Evolutionary conservation across 306 rosid genomes (phyloP).

Genomic region (Corylus americana): DNA sequence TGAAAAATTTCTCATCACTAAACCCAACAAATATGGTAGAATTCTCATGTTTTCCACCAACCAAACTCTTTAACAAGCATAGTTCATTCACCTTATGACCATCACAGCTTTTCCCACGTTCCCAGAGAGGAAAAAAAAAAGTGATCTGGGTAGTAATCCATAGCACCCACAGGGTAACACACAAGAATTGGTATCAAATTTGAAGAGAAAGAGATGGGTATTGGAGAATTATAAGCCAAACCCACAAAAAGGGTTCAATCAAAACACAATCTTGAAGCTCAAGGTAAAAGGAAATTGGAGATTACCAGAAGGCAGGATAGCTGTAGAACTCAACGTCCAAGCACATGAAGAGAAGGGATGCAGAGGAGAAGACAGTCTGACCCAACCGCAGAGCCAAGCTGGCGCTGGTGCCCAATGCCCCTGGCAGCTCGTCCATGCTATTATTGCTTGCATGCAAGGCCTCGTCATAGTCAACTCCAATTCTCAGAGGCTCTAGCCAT

Average conservation of each 20-base stretch:
- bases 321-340: slow-evolving; percentile 72
- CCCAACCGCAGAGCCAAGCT: slow-evolving; percentile 94
- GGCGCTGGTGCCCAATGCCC: slow-evolving; percentile 90
- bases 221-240: neutral
- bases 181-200: slow-evolving; percentile 6
- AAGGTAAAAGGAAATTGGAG: neutral
- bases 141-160: neutral
- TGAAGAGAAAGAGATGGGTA: slow-evolving; percentile 18
- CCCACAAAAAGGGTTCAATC: slow-evolving; percentile 14
- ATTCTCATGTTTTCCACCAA: neutral
- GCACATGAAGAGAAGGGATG: slow-evolving; percentile 91
- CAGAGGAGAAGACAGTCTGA: slow-evolving; percentile 76
- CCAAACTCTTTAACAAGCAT: neutral
- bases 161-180: neutral
- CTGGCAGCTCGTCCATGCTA: slow-evolving; percentile 84
- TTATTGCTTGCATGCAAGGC: slow-evolving; percentile 24
- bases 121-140: neutral
- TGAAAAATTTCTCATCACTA: neutral
- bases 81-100: neutral
- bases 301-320: slow-evolving; percentile 84
- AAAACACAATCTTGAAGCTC: neutral
- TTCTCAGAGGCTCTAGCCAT: slow-evolving; percentile 22
- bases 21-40: neutral
- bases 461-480: slow-evolving; percentile 33
- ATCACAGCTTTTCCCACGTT: neutral